phyloP scores from a whole-genome alignment of 768 basidiomycete genomes.

The Sarcodon aspratus region DNA sequence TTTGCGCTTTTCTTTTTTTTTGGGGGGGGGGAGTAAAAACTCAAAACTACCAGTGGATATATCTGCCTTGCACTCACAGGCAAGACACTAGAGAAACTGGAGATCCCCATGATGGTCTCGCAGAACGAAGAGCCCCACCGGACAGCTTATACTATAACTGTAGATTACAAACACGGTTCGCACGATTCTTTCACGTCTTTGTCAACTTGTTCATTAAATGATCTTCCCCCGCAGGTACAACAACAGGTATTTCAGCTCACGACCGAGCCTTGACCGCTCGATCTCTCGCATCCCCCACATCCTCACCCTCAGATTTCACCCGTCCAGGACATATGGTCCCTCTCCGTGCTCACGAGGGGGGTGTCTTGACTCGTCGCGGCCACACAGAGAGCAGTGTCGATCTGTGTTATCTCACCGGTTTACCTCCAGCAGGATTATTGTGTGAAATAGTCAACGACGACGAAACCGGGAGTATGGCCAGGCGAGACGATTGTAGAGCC shows the following conservation, averaged over 20 bases:
- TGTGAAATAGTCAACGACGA: slow-evolving; percentile 97
- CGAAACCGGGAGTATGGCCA: slow-evolving; percentile 82
- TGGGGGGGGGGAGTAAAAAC: not conserved
- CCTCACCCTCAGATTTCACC: slow-evolving; percentile 59
- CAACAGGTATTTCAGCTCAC: slow-evolving; percentile 95
- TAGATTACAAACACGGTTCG: slow-evolving; percentile 84
- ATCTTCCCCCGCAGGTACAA: slow-evolving; percentile 45
- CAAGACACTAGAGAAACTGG: slow-evolving; percentile 62
- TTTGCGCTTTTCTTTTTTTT: slow-evolving; percentile 5
- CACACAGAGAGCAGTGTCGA: slow-evolving; percentile 92
- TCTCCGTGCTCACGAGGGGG: slow-evolving; percentile 75
- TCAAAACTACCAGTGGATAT: slow-evolving; percentile 58
- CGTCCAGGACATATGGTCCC: slow-evolving; percentile 96
- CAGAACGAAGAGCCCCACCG: slow-evolving; percentile 82
- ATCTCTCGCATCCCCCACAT: slow-evolving; percentile 56
- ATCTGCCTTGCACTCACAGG: slow-evolving; percentile 81
- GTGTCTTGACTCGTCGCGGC: slow-evolving; percentile 77
- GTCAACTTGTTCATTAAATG: not conserved
- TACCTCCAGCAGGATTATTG: slow-evolving; percentile 65
- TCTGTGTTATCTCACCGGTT: slow-evolving; percentile 66
- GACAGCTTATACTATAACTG: slow-evolving; percentile 93
- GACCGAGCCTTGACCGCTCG: slow-evolving; percentile 86
- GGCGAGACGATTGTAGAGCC: slow-evolving; percentile 82
- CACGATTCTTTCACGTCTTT: slow-evolving; percentile 6
- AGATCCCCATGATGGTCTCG: slow-evolving; percentile 91